Evolutionary conservation across 192 early-diverging fungal species (phyloP).

Genomic region (Backusella mclennaniae): DNA sequence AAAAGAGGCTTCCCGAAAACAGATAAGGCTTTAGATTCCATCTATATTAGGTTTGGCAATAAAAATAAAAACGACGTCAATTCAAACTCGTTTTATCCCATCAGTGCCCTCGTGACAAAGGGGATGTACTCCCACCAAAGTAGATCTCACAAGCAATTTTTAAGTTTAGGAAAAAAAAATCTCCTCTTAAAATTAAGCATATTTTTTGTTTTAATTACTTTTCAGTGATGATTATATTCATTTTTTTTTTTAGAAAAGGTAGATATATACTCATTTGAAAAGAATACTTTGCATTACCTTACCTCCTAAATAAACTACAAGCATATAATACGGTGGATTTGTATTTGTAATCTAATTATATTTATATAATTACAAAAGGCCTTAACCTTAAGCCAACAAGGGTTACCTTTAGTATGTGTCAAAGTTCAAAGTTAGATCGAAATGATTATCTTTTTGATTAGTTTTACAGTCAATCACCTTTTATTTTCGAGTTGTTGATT

Average conservation of each 20-base stretch:
- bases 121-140: background rate
- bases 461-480: background rate
- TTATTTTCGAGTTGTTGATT: background rate
- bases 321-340: background rate
- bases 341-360: background rate
- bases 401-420: background rate
- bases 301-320: background rate
- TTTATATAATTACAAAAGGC: background rate
- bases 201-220: background rate
- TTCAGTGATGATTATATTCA: background rate
- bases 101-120: background rate
- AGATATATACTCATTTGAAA: background rate
- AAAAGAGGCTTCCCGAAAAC: background rate
- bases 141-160: constrained; percentile 3
- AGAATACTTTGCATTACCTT: background rate
- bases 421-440: background rate
- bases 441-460: background rate
- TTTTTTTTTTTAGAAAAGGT: background rate
- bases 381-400: background rate
- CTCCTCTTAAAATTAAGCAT: constrained; percentile 2
- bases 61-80: constrained; percentile 7
- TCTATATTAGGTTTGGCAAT: constrained; percentile 5
- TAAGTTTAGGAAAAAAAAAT: background rate
- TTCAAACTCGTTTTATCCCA: constrained; percentile 7
- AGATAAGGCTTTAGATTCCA: background rate